Base-by-base conservation (phyloP, 257 asterid species). In the Solanum lycopersicoides region DNA sequence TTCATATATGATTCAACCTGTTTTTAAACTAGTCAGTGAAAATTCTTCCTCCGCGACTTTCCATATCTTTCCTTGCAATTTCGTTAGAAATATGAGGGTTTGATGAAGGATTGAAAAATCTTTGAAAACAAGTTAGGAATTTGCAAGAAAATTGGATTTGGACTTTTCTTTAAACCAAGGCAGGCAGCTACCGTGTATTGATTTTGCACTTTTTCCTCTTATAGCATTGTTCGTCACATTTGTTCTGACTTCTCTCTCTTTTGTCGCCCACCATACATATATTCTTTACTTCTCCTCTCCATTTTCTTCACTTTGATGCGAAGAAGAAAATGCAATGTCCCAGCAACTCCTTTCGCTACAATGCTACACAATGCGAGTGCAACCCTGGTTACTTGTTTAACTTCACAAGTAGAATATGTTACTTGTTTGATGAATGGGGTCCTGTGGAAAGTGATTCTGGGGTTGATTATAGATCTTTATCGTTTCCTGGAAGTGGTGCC, bases 311-410 rank as follows among this genome's bases (percentile, higher is more conserved):
- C 80, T 10, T 35, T 56, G 30, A 73, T 87, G 90, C 88, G 50
- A 82, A 50, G 50, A 82, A 42, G 63, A 87, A 56, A 35, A 88
- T 91, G 94, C 94, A 90, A 87, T 96, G 99, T 91, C 97, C 99
- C 16, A n/a, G 53, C 50, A 79, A 92, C 88, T 90, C 96, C 84
- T 94, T 96, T 87, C 86, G 83, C 25, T 96, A 93, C 93, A 96
- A 96, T 89, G 82, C 89, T 25, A 89, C 88, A 16, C 90, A 30
- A 28, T 96, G 99, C 89, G 94, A 93, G 68, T 96, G 99, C 92
- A 91, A 91, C 88, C 99, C 99, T 14, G 98, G 99, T 30, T 93
- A 87, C 90, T 35, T 95, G 71, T 88, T 53, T 92, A 91, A 90
- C 79, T 71, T 77, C 71, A 87, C 87, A 86, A n/a, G 59, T 89